Evolutionary conservation across 495 filamentous ascomycete genomes (phyloP).

Genomic region (Baudoinia panamericana): DNA sequence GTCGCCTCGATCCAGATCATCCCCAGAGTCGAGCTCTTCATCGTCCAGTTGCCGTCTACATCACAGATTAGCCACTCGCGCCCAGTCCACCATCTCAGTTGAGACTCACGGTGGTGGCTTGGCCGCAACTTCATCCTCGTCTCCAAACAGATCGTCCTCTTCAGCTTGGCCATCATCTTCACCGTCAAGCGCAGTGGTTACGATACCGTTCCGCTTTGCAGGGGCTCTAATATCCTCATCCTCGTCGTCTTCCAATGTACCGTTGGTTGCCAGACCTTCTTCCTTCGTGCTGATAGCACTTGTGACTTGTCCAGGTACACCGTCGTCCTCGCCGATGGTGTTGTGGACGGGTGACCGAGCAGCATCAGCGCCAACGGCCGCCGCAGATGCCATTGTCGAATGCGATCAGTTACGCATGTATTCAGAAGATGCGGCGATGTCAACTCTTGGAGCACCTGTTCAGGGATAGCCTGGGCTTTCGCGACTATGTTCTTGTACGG

Average conservation of each 20-base stretch:
- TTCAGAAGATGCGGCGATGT: background rate
- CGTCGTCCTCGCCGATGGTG: slow-evolving; percentile 23
- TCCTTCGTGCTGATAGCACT: slow-evolving; percentile 9
- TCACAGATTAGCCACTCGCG: slow-evolving; percentile 25
- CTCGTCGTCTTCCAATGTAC: slow-evolving; percentile 17
- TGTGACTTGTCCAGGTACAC: slow-evolving; percentile 19
- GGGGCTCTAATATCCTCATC: slow-evolving; percentile 17
- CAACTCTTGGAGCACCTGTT: too few species aligned
- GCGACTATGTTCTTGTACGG: too few species aligned
- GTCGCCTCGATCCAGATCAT: slow-evolving; percentile 49
- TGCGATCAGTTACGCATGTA: too few species aligned
- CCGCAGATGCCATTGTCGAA: slow-evolving; percentile 14
- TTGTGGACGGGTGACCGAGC: slow-evolving; percentile 16
- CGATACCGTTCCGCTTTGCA: slow-evolving; percentile 14
- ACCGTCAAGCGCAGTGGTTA: background rate
- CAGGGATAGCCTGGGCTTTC: too few species aligned
- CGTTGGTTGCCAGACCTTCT: slow-evolving; percentile 1
- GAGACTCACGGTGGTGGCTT: slow-evolving; percentile 19
- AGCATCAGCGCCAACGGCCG: slow-evolving; percentile 20
- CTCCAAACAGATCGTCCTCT: slow-evolving; percentile 20
- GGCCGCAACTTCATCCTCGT: slow-evolving; percentile 15
- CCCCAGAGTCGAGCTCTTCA: slow-evolving; percentile 68
- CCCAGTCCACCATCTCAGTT: slow-evolving; percentile 8
- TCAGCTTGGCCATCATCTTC: slow-evolving; percentile 3
- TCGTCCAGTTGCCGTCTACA: slow-evolving; percentile 47